Conservation (phyloP, 345 rosid genomes). For the Anacardium occidentale region DNA sequence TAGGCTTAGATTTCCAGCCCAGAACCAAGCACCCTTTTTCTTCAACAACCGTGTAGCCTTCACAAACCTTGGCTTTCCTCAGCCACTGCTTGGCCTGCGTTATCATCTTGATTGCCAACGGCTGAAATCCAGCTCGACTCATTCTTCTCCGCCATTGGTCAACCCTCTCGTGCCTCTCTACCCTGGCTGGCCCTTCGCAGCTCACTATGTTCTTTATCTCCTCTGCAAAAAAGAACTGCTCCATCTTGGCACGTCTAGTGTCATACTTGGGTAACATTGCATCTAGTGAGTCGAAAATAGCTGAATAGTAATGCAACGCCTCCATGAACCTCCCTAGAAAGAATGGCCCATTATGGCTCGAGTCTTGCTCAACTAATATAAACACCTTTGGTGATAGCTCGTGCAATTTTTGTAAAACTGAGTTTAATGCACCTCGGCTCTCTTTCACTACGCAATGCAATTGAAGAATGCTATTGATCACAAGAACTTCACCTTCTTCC, state of each 20-base stretch:
- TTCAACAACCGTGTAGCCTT: slow-evolving; percentile 42
- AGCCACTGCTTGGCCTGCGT: slow-evolving; percentile 47
- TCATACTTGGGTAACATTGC: slow-evolving; percentile 56
- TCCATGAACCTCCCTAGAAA: slow-evolving; percentile 65
- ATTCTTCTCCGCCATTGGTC: slow-evolving; percentile 59
- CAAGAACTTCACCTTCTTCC: slow-evolving; percentile 31
- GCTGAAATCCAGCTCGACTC: slow-evolving; percentile 56
- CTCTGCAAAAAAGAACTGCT: slow-evolving; percentile 54
- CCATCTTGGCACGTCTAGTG: slow-evolving; percentile 51
- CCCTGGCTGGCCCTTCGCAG: slow-evolving; percentile 51
- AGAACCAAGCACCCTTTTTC: slow-evolving; percentile 58
- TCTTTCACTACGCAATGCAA: slow-evolving; percentile 54
- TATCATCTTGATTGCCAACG: slow-evolving; percentile 33
- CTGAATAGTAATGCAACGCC: slow-evolving; percentile 62
- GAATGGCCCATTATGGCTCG: slow-evolving; percentile 55
- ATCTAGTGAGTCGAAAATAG: slow-evolving; percentile 54
- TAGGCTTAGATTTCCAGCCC: slow-evolving; percentile 58
- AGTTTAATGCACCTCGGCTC: slow-evolving; percentile 49
- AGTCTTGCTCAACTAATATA: slow-evolving; percentile 48
- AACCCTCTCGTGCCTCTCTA: slow-evolving; percentile 53
- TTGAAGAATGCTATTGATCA: slow-evolving; percentile 46
- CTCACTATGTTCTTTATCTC: slow-evolving; percentile 68
- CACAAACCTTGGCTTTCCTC: slow-evolving; percentile 31
- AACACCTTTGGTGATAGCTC: slow-evolving; percentile 36
- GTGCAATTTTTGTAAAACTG: slow-evolving; percentile 34